Base-by-base conservation (phyloP, 345 rosid genomes). In the Eucalyptus regnans region DNA sequence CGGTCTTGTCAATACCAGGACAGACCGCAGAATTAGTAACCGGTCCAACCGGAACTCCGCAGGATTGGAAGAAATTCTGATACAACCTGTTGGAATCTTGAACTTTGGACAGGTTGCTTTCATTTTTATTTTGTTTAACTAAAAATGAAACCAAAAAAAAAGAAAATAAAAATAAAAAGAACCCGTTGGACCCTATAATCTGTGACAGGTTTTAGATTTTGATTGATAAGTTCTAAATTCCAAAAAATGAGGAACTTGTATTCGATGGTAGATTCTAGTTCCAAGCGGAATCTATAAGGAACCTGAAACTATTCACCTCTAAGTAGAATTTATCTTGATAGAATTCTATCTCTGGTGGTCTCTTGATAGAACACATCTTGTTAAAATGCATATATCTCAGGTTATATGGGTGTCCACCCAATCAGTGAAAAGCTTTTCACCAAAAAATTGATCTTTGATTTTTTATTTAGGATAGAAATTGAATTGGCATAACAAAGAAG, bases 241-340 rank as follows among this genome's bases (percentile, higher is more conserved):
- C 1, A 52, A 52, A 18, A 51, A 52, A 52, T 18, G 4, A 52
- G 23, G 0, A 52, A 52, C 0, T 0, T 3, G 0, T 52, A 52
- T 2, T 0, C 0, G 0, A 52, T 1, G 4, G 18, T 52, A 52
- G 23, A 18, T 7, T 0, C 9, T 0, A 52, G 56, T 52, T 52
- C 25, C 7, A 7, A 52, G 4, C 7, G 4, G 7, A 18, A 52
- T 52, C 0, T 18, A 0, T 18, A 52, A 52, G 4, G 4, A 52
- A 52, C 5, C 4, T 7, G 7, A 9, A 52, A 52, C 1, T 23
- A 52, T 52, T 52, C 2, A 51, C 2, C 4, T 17, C 2, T 51
- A 17, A 1, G 0, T 51, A 51, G 14, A 51, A 51, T 51, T 17
- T 15, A 66, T 68, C 23, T 68, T 3, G 80, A 16, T 68, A 16